Evolutionary conservation across 345 rosid species (phyloP).

Genomic region (Geranium rotundifolium): DNA sequence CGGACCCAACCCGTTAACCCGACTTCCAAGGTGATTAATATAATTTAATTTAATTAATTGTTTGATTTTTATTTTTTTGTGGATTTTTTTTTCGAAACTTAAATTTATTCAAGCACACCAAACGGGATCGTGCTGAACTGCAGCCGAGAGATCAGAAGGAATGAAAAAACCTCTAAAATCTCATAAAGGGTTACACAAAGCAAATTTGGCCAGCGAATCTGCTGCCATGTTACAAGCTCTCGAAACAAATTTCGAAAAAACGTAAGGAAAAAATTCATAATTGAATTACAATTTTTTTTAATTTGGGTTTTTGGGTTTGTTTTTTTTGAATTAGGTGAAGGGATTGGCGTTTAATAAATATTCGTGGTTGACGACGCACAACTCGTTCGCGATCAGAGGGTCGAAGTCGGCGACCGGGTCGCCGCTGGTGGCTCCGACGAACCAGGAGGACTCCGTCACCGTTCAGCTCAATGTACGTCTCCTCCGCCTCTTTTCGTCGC

Average conservation of each 20-base stretch:
- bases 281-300: too few relatives aligned
- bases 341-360: conserved; percentile 78
- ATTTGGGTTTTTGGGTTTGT: neutral
- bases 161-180: too few relatives aligned
- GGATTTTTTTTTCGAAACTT: too few relatives aligned
- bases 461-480: conserved; percentile 56
- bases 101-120: too few relatives aligned
- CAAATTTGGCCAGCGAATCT: too few relatives aligned
- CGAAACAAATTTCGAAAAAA: too few relatives aligned
- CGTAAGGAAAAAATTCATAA: too few relatives aligned
- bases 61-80: neutral
- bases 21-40: conserved; percentile 46
- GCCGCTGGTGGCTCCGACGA: conserved; percentile 32
- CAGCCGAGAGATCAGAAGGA: too few relatives aligned
- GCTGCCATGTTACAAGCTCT: too few relatives aligned
- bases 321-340: conserved; percentile 33
- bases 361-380: conserved; percentile 90
- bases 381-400: conserved; percentile 50
- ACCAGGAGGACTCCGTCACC: conserved; percentile 83
- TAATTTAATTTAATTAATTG: neutral
- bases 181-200: neutral
- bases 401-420: conserved; percentile 42
- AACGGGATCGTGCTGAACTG: too few relatives aligned
- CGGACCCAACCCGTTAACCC: conserved; percentile 62
- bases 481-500: neutral